A percentile compares a stretch with the other conserved stretches of the same genome.
These are phyloP conservation scores for Omphalea diandra DNA, from an alignment of 441 rosid genomes.

Conservation along the genomic window DNA sequence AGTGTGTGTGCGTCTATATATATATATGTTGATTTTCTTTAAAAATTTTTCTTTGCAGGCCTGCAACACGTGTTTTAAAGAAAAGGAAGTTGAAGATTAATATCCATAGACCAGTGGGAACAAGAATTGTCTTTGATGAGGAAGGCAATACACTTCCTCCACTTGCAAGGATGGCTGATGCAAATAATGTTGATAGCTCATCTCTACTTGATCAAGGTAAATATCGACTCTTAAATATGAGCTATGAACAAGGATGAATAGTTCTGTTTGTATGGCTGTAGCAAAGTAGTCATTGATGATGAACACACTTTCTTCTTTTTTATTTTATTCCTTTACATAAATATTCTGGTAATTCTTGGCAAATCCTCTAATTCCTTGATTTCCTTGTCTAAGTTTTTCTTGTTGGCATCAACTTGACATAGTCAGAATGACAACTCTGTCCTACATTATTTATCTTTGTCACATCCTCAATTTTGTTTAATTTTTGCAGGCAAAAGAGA, in stretches of 20 bases:
- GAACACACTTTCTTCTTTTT: neutral
- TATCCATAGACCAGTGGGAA: constrained; percentile 70
- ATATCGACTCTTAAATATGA: neutral
- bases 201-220: constrained; percentile 64
- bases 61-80: constrained; percentile 64
- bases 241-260: neutral
- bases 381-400: neutral
- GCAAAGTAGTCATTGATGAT: neutral
- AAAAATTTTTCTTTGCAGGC: constrained; percentile 39
- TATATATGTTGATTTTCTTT: neutral
- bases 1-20: neutral
- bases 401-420: neutral
- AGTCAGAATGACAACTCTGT: neutral
- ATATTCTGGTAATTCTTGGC: neutral
- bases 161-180: constrained; percentile 69
- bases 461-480: neutral
- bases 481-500: constrained; percentile 52
- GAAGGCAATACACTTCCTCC: constrained; percentile 78
- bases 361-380: neutral
- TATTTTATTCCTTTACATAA: neutral
- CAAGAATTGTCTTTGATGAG: constrained; percentile 78
- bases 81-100: constrained; percentile 88
- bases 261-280: neutral
- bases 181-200: constrained; percentile 33
- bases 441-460: neutral